Conservation (phyloP, 1,139 yeast species). For the Pichia inconspicua region DNA sequence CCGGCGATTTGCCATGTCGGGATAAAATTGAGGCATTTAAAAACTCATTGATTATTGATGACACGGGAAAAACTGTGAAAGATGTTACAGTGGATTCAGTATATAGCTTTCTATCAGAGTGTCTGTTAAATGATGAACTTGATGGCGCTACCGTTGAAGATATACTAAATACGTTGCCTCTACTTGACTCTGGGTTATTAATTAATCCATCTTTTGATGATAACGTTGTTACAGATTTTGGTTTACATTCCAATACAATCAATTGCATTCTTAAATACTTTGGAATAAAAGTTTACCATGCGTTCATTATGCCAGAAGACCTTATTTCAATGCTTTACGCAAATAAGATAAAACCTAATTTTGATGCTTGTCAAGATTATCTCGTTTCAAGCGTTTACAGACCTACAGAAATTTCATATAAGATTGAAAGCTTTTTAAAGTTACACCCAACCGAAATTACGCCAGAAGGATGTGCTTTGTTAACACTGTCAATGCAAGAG, state of each 20-base stretch:
- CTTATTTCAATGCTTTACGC: constrained; percentile 23
- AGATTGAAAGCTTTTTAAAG: constrained; percentile 35
- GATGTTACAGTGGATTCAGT: constrained; percentile 1
- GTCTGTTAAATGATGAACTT: background rate
- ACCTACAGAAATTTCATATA: constrained; percentile 2
- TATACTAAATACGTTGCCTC: constrained; percentile 39
- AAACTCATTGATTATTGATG: background rate
- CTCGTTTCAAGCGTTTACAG: constrained; percentile 23
- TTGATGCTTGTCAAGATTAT: constrained; percentile 41
- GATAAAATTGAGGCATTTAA: background rate
- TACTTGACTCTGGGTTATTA: constrained; percentile 62
- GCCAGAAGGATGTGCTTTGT: constrained; percentile 42
- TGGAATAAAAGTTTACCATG: constrained; percentile 40
- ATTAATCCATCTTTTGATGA: constrained; percentile 61
- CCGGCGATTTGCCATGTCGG: background rate
- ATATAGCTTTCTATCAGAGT: constrained; percentile 2
- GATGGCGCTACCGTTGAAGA: background rate
- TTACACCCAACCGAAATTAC: constrained; percentile 67
- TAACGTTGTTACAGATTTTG: constrained; percentile 22
- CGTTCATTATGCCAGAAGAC: constrained; percentile 37
- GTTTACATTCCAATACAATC: constrained; percentile 17
- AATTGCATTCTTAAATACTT: constrained; percentile 33
- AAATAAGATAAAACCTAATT: constrained; percentile 15
- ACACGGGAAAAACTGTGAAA: background rate
- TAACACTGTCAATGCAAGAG: constrained; percentile 31